phyloP scores from a whole-genome alignment of 2,329 filamentous ascomycete species.

The Cordyceps fumosorosea region DNA sequence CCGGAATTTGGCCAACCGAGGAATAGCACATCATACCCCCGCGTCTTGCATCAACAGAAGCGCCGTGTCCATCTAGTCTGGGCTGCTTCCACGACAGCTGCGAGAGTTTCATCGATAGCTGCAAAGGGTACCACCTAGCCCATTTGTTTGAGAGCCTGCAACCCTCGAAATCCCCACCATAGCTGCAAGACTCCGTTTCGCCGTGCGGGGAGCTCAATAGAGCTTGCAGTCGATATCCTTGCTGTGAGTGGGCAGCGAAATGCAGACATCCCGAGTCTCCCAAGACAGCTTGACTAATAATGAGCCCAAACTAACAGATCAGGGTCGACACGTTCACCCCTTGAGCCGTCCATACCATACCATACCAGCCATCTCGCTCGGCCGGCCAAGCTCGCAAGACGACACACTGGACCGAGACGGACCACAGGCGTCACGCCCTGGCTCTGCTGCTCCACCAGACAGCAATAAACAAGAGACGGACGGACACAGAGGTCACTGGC shows the following conservation, averaged over 20 bases:
- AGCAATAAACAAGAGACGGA: constrained; percentile 8
- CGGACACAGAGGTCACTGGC: not conserved
- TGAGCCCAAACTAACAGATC: not conserved
- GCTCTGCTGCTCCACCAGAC: not conserved
- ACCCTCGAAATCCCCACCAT: not conserved
- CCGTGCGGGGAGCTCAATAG: not conserved
- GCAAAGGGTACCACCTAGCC: not conserved
- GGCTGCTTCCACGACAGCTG: not conserved
- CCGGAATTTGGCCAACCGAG: not conserved
- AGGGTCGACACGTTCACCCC: not conserved
- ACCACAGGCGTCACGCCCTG: not conserved
- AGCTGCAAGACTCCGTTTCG: not conserved
- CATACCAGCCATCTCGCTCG: not conserved
- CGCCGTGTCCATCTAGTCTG: not conserved
- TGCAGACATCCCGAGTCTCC: not conserved
- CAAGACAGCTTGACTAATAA: not conserved
- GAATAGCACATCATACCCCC: constrained; percentile 8
- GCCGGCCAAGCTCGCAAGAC: constrained; percentile 6
- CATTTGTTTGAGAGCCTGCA: not conserved
- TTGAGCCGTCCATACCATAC: constrained; percentile 6
- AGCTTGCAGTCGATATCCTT: not conserved
- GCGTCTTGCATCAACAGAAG: constrained; percentile 9
- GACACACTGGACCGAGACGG: constrained; percentile 3
- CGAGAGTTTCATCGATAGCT: not conserved
- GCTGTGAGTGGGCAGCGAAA: not conserved